Percentiles rank a stretch among this genome's conserved stretches.
Evolutionary conservation across 139 green algal species (phyloP).

Genomic region (Tetradesmus lagerheimii): DNA sequence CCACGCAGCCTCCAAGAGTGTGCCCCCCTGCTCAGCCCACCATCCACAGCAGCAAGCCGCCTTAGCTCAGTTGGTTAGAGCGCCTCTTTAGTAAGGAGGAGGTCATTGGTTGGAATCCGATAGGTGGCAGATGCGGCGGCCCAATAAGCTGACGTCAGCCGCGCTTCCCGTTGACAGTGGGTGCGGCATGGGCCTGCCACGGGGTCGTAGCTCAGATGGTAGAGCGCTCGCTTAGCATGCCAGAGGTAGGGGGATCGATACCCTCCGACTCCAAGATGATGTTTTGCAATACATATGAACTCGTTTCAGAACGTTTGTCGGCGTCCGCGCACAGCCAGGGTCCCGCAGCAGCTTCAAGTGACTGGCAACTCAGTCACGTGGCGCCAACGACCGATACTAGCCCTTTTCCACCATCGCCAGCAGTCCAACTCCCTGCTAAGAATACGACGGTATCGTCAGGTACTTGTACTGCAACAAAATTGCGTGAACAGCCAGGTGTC

Average conservation of each 20-base stretch:
- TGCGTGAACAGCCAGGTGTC: too few species aligned
- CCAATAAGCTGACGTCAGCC: too few species aligned
- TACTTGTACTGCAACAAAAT: too few species aligned
- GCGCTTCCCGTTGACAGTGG: neutral
- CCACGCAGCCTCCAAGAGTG: neutral
- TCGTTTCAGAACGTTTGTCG: too few species aligned
- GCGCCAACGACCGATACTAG: too few species aligned
- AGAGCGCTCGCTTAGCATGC: constrained; percentile 2
- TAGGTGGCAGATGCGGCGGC: neutral
- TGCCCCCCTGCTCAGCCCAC: too few species aligned
- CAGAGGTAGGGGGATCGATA: constrained; percentile 1
- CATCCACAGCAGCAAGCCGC: neutral
- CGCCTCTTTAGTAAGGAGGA: constrained; percentile 5
- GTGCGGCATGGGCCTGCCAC: neutral
- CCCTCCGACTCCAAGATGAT: neutral
- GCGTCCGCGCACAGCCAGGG: too few species aligned
- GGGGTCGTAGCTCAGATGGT: constrained; percentile 2
- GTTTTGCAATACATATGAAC: neutral
- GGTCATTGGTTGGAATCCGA: constrained; percentile 1
- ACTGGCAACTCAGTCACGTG: too few species aligned
- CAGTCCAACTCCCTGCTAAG: too few species aligned
- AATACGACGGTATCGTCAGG: too few species aligned
- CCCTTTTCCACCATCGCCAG: too few species aligned
- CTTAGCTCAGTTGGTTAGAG: constrained; percentile 7
- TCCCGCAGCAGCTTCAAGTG: too few species aligned